Base-by-base conservation (phyloP, 2,329 filamentous ascomycete species). In the Trichoderma afroharzianum region DNA sequence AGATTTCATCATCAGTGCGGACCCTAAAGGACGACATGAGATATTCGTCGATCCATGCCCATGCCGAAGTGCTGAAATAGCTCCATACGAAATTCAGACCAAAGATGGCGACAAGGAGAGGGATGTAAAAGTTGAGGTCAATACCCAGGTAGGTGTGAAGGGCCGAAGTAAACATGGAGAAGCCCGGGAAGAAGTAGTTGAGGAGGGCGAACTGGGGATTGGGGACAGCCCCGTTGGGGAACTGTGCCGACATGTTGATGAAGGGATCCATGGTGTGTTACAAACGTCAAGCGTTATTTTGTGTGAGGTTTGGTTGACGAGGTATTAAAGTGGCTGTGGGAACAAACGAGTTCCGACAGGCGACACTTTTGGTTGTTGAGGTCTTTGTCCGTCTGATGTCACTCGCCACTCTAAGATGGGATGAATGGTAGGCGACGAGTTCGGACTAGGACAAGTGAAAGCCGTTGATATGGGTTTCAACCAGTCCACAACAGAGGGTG, bases 1-100 rank as follows among this genome's bases (percentile, higher is more conserved):
- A 93, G 71, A 92, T 88, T 78, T 93, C 91, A 75, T 93, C 91
- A 71, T 93, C 90, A 32, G 88, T 85, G 58, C 89, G 86, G 50
- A 93, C 87, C 75, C 91, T 88, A 21, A 91, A 90, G 1, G 86
- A 88, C 3, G 88, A 91, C 84, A 92, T 89, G 75, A 91, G 86
- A 75, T 91, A 82, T 6, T 81, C 76, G 55, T 87, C 83, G 33
- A 90, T 74, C 50, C 86, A 78, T 1, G 79, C 77, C 81, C 83
- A 86, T 14, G 88, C 71, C 74, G 84, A 86, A 3, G 82, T 79
- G 68, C 81, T 84, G 58, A 87, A 77, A 74, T 91, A 91, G 73
- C 83, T 83, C 81, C 86, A 86, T 11, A 82, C 81, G 18, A 89
- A 84, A 5, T 81, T 83, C 14, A 88, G 71, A 28, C 84, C 81